Evolutionary conservation across 441 rosid genomes (phyloP), one percentile per base, ranked within the genome.

Genomic region (Dalechampia spathulata): DNA sequence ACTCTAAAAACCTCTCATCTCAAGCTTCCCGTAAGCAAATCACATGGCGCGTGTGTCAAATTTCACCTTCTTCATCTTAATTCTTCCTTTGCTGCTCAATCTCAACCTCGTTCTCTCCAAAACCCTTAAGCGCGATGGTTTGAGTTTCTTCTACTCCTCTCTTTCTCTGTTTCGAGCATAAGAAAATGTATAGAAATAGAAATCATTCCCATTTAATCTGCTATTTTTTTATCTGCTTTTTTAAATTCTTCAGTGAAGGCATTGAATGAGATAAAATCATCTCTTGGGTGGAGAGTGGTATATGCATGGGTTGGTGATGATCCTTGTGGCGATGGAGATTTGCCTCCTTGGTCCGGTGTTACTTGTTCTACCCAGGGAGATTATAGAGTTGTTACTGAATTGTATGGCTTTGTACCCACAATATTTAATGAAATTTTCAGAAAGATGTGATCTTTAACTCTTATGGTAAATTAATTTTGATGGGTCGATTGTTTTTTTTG

Each of bases 161-260:
- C n/a, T n/a, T n/a, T n/a, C n/a, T n/a, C n/a, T n/a, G n/a, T n/a
- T n/a, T n/a, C n/a, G n/a, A n/a, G n/a, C n/a, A n/a, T n/a, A n/a
- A n/a, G n/a, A n/a, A n/a, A n/a, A n/a, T n/a, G n/a, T n/a, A n/a
- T n/a, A n/a, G n/a, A n/a, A n/a, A n/a, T n/a, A n/a, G n/a, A n/a
- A n/a, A n/a, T n/a, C n/a, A n/a, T n/a, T n/a, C n/a, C n/a, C n/a
- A n/a, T n/a, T n/a, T 86, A 57, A 44, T 11, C 13, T 17, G 8
- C 19, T 27, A 25, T 22, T n/a, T n/a, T n/a, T n/a, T n/a, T n/a
- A n/a, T n/a, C n/a, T n/a, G n/a, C n/a, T n/a, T n/a, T n/a, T n/a
- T n/a, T n/a, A n/a, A n/a, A n/a, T n/a, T n/a, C n/a, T n/a, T n/a
- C 76, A 87, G 96, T 79, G 57, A 87, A 83, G 76, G 96, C 96